Conservation (phyloP, 177 flowering plant genomes). For the Vitis hybrid region DNA sequence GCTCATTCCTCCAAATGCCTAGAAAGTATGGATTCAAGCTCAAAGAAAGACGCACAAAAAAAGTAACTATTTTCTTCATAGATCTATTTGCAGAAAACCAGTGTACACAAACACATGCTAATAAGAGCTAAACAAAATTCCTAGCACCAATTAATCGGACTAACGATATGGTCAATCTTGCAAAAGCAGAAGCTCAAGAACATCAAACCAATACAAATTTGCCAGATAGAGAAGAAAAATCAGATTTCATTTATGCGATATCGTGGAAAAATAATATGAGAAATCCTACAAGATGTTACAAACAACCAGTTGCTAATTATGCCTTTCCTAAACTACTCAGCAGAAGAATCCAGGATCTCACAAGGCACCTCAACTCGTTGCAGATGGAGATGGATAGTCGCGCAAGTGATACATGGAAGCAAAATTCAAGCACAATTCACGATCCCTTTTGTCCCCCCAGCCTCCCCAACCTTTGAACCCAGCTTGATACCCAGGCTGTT, state of each 20-base stretch:
- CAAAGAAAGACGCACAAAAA: too few relatives aligned
- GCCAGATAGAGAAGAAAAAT: background rate
- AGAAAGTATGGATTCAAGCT: too few relatives aligned
- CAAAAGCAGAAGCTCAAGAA: too few relatives aligned
- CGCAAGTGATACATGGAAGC: conserved; percentile 57
- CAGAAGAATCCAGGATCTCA: conserved; percentile 3
- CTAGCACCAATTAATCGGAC: too few relatives aligned
- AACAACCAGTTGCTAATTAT: background rate
- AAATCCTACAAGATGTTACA: background rate
- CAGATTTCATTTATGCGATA: background rate
- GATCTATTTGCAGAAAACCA: too few relatives aligned
- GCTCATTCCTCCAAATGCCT: too few relatives aligned
- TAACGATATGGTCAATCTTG: too few relatives aligned
- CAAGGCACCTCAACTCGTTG: conserved; percentile 11
- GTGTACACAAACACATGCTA: too few relatives aligned
- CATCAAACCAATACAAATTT: background rate
- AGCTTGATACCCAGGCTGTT: conserved; percentile 77
- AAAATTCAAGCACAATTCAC: conserved; percentile 67
- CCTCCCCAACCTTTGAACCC: conserved; percentile 99
- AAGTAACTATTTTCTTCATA: too few relatives aligned
- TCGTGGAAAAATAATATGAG: background rate
- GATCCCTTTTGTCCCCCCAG: conserved; percentile 93
- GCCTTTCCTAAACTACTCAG: background rate
- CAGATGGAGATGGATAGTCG: conserved; percentile 7
- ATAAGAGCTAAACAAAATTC: too few relatives aligned